Evolutionary conservation across 2,329 filamentous ascomycete genomes (phyloP), one percentile per base, ranked within the genome.

Genomic region (Colletotrichum melonis): DNA sequence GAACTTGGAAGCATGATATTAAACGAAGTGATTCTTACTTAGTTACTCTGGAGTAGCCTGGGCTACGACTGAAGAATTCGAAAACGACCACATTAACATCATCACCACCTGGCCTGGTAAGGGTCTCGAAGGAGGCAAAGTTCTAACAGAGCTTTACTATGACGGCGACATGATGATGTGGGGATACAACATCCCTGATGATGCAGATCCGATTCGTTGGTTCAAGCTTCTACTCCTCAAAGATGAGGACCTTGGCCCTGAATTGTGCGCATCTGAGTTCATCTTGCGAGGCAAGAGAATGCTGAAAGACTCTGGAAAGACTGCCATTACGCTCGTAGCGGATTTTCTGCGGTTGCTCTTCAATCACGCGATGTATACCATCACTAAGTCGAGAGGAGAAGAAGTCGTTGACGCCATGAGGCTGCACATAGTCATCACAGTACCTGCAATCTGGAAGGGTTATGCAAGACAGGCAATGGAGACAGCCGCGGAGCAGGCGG

Each of bases 371-470:
- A 63, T 78, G 0, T 56, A 77, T 1, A 73, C 69, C 7, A 82
- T 86, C 14, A 73, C 67, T 24, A 66, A 74, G 54, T 74, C 77
- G 0, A 59, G 78, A 5, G 80, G 81, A 0, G 24, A 69, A 1
- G 57, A 69, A 0, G 73, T 81, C 1, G 35, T 82, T 0, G 74
- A 77, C 1, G 64, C 66, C 11, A 73, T 77, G 9, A 76, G 54
- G 0, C 78, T 86, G 24, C 78, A 83, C 26, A 75, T 87, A 3
- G 79, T 86, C 1, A 74, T 85, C 1, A 87, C 85, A 0, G 63
- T 87, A 0, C 85, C 86, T 0, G 86, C 86, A 1, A 86, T 87
- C 14, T 87, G 86, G 85, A 82, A 82, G 0, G 75, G 79, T 0
- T 84, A 84, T 67, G 82, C 82, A 1, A 79, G 80, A 1, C 26